These are phyloP conservation scores for Mycosphaerelloides madeirae DNA, from an alignment of 2,329 filamentous ascomycete genomes.

Conservation along the genomic window DNA sequence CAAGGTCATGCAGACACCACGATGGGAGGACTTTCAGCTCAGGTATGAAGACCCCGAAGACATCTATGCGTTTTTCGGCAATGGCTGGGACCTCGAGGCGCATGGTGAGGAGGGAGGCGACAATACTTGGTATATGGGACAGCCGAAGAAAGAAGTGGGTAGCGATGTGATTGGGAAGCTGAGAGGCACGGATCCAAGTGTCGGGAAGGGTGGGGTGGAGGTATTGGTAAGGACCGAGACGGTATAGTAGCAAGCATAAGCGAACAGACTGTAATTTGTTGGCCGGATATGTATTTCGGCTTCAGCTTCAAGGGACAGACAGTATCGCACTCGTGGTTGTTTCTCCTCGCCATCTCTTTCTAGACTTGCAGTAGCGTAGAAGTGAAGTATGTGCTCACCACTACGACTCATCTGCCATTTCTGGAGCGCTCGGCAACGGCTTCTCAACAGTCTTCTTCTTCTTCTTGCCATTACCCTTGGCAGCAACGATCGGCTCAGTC, in stretches of 20 bases:
- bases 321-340: too few species aligned
- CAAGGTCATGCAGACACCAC: slow-evolving; percentile 12
- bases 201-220: slow-evolving; percentile 5
- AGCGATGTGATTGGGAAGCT: slow-evolving; percentile 11
- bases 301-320: too few species aligned
- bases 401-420: too few species aligned
- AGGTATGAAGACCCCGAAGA: slow-evolving; percentile 16
- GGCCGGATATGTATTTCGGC: background rate
- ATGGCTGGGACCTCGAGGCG: slow-evolving; percentile 15
- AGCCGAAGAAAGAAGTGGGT: slow-evolving; percentile 7
- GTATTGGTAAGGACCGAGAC: slow-evolving; percentile 1
- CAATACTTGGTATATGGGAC: slow-evolving; percentile 17
- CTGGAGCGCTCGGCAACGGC: too few species aligned
- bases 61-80: slow-evolving; percentile 18
- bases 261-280: background rate
- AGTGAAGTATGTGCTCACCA: too few species aligned
- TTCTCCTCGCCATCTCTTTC: too few species aligned
- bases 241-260: background rate
- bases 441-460: background rate
- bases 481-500: slow-evolving; percentile 11
- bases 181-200: slow-evolving; percentile 13
- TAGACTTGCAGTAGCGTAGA: too few species aligned
- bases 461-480: slow-evolving; percentile 7
- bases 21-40: slow-evolving; percentile 20
- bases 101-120: slow-evolving; percentile 12